Base-by-base conservation (phyloP, 495 filamentous ascomycete species). In the Paragyromitra xinjiangensis region DNA sequence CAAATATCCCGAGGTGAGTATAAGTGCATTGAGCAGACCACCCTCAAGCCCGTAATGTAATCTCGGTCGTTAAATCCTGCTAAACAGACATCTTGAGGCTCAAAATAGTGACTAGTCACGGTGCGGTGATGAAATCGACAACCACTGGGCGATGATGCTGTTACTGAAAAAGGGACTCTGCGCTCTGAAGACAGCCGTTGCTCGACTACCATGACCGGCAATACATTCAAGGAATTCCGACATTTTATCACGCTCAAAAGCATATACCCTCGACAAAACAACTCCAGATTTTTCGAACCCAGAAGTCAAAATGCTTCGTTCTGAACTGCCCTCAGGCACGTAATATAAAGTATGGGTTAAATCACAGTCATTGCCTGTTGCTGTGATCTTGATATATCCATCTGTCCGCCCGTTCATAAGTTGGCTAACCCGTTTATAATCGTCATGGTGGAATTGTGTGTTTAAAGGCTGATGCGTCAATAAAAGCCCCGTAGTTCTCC, bases 311-410 rank as follows among this genome's bases (percentile, higher is more conserved):
- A 67, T 22, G 4, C 1, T 19, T 39, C 48, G n/a, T 45, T 39
- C 45, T 14, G 26, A 5, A 14, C 44, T 48, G 6, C 24, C 63
- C 3, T 16, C 16, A 11, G 64, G 48, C 2, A 40, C 64, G 6
- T 53, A 24, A 40, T 67, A 53, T 7, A 67, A 40, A 14, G 64
- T 53, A 45, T 67, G 64, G 6, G 48, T 67, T 14, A 67, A 22
- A 6, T 55, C 48, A 37, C 53, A 67, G 45, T 67, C 64, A 29
- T 37, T 34, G 42, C 22, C 24, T 12, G 42, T 29, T 29, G 63
- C 39, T 8, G 26, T 26, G 12, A 64, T 64, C 19, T 9, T 64
- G 12, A 64, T 19, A 24, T 2, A 64, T 45, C 61, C 61, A 8
- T 14, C 40, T 42, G 9, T 14, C 12, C 61, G 39, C 1, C 39